Evolutionary conservation across 371 early-diverging fungal genomes (phyloP).

Genomic region (Chytridiales sp.): DNA sequence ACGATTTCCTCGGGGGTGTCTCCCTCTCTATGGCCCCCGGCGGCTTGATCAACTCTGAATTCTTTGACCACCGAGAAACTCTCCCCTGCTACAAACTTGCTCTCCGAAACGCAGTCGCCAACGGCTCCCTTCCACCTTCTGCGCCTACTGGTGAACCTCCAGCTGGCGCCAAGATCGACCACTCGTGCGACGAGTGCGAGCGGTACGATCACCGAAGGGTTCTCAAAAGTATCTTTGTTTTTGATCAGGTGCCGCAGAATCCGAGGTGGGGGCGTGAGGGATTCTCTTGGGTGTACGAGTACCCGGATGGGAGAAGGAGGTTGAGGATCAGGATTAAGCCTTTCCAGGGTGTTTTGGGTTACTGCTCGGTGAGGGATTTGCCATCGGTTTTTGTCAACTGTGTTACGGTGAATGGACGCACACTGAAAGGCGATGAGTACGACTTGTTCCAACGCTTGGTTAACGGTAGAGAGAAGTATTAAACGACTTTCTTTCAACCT

Average conservation of each 20-base stretch:
- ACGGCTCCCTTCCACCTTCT: slow-evolving; percentile 28
- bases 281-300: slow-evolving; percentile 25
- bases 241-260: slow-evolving; percentile 29
- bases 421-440: slow-evolving; percentile 18
- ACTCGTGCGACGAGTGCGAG: slow-evolving; percentile 36
- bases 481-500: too few relatives aligned
- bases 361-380: slow-evolving; percentile 19
- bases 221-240: slow-evolving; percentile 32
- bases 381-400: slow-evolving; percentile 29
- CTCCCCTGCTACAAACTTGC: slow-evolving; percentile 38
- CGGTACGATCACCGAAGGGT: slow-evolving; percentile 31
- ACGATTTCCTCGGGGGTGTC: slow-evolving; percentile 40
- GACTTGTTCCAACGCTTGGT: slow-evolving; percentile 24
- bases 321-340: slow-evolving; percentile 20
- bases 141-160: slow-evolving; percentile 21
- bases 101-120: slow-evolving; percentile 12
- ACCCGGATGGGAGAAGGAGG: slow-evolving; percentile 26
- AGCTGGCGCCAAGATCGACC: slow-evolving; percentile 32
- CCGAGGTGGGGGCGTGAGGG: slow-evolving; percentile 26
- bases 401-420: slow-evolving; percentile 23
- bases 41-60: slow-evolving; percentile 20
- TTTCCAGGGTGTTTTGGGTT: slow-evolving; percentile 22
- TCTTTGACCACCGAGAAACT: slow-evolving; percentile 44
- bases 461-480: slow-evolving; percentile 15
- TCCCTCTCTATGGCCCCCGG: slow-evolving; percentile 14